Conservation (phyloP, 176 grass and related monocot species). For the Paspalum vaginatum region DNA sequence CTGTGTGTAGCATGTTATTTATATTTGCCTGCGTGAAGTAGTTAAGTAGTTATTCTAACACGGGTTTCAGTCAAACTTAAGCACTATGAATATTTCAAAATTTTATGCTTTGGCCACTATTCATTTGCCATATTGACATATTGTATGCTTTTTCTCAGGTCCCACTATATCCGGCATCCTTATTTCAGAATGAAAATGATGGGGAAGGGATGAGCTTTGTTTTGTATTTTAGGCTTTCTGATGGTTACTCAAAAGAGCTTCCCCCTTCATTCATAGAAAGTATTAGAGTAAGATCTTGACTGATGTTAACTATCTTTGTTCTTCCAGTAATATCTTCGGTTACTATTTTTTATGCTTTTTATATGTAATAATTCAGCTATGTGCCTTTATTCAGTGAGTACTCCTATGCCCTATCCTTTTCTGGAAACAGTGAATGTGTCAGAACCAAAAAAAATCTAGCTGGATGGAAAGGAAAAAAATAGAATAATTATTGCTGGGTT, state of each 20-base stretch:
- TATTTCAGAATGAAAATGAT: constrained; percentile 95
- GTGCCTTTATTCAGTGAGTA: constrained; percentile 21
- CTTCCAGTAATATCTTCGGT: neutral
- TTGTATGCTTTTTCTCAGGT: constrained; percentile 62
- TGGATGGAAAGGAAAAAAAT: neutral
- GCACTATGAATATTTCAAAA: neutral
- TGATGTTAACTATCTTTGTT: neutral
- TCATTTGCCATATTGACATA: constrained; percentile 24
- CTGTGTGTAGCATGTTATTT: neutral
- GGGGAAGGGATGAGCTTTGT: constrained; percentile 97
- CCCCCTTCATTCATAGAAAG: constrained; percentile 79
- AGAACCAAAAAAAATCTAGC: neutral
- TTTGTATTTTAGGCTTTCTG: constrained; percentile 94
- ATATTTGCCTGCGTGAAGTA: constrained; percentile 4
- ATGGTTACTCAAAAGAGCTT: constrained; percentile 92
- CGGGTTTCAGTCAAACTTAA: constrained; percentile 8
- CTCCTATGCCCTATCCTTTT: neutral
- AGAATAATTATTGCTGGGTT: neutral
- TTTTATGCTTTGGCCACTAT: constrained; percentile 4
- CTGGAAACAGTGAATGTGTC: neutral
- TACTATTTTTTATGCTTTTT: constrained; percentile 3
- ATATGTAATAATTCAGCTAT: neutral
- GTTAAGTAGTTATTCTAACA: constrained; percentile 15
- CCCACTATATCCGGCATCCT: constrained; percentile 88
- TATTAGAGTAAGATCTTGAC: constrained; percentile 69